Evolutionary conservation across 805 yeast genomes (phyloP).

Genomic region (Cyberlindnera subsufficiens): DNA sequence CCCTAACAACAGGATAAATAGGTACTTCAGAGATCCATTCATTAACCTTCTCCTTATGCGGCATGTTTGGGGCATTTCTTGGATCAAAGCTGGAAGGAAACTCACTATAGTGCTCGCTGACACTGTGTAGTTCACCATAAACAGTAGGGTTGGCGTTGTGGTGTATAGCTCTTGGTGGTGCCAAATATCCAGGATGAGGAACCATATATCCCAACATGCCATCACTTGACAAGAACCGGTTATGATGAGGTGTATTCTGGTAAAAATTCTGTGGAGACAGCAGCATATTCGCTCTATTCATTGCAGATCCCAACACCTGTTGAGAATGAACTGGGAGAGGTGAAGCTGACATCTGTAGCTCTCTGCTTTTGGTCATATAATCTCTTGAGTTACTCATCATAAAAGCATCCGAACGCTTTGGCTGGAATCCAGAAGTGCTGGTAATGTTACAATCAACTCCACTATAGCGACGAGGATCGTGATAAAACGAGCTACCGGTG

Average conservation of each 20-base stretch:
- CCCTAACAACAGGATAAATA: constrained; percentile 24
- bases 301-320: no score
- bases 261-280: background rate
- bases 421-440: no score
- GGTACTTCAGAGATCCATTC: constrained; percentile 63
- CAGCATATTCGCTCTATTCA: no score
- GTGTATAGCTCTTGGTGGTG: background rate
- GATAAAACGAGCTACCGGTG: no score
- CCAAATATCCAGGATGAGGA: background rate
- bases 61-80: constrained; percentile 56
- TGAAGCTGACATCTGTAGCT: no score
- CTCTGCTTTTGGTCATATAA: no score
- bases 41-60: constrained; percentile 57
- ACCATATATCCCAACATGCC: background rate
- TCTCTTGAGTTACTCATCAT: no score
- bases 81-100: constrained; percentile 56
- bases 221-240: background rate
- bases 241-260: background rate
- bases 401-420: no score
- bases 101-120: background rate
- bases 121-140: background rate
- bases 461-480: no score
- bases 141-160: background rate
- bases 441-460: no score
- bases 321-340: no score